Evolutionary conservation across 2,329 filamentous ascomycete species (phyloP).

Genomic region (Lecanicillium sp.): DNA sequence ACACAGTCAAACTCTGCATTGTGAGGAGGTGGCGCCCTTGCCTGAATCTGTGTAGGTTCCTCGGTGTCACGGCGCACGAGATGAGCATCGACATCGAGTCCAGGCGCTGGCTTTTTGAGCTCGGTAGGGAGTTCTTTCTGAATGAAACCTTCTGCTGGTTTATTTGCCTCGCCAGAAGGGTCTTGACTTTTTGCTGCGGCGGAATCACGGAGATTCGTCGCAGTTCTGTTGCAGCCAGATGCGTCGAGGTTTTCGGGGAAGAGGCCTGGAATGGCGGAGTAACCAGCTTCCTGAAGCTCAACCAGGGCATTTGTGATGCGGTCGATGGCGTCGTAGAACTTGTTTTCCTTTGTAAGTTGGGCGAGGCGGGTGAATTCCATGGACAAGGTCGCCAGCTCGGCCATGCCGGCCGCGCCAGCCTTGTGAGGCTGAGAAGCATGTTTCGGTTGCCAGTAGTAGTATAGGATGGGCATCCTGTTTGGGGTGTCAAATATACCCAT

Average conservation of each 20-base stretch:
- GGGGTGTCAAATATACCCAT: constrained; percentile 85
- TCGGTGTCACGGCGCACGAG: too few relatives aligned
- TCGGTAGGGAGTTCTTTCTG: too few relatives aligned
- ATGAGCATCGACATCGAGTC: constrained; percentile 1
- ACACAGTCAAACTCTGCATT: constrained; percentile 39
- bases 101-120: constrained; percentile 1
- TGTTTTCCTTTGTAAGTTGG: constrained; percentile 72
- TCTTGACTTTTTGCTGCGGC: too few relatives aligned
- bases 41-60: too few relatives aligned
- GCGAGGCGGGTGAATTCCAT: constrained; percentile 87
- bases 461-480: constrained; percentile 83
- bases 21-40: too few relatives aligned
- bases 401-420: constrained; percentile 50
- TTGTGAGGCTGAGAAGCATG: constrained; percentile 56
- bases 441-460: constrained; percentile 68
- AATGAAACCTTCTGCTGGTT: too few relatives aligned
- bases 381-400: constrained; percentile 72
- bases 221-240: constrained; percentile 63
- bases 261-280: constrained; percentile 64
- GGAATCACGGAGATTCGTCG: too few relatives aligned
- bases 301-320: constrained; percentile 77
- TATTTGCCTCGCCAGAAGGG: too few relatives aligned
- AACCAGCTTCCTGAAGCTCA: constrained; percentile 58
- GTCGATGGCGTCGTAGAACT: constrained; percentile 85
- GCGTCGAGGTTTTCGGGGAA: constrained; percentile 75